Evolutionary conservation across 1,139 yeast species (phyloP), one percentile per base, ranked within the genome.

Genomic region (Protomyces gravidus): DNA sequence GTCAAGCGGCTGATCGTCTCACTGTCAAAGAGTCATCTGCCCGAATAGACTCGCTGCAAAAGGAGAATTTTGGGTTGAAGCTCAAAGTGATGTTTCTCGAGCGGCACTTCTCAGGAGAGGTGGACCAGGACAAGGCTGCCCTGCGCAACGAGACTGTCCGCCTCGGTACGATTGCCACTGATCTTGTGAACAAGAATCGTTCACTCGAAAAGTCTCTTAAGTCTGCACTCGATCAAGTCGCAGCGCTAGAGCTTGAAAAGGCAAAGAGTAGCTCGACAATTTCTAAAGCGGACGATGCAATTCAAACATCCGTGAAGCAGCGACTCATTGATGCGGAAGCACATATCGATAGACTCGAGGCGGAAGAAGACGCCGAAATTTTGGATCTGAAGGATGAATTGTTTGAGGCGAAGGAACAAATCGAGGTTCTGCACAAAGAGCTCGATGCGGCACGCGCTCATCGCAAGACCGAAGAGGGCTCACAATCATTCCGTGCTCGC

Each of bases 81-180:
- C 47, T 53, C 46, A 53, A 53, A 45, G 48, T 53, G 4, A 53
- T 53, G 58, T 53, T 53, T 23, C 47, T 53, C 51, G 58, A 53
- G 17, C 50, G 48, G 27, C 58, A 53, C 27, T 53, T 53, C 13
- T 36, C 42, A 36, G 42, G 42, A 11, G 58, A 53, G 47, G 51
- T 45, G 33, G 58, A 53, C 21, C 50, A 45, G 11, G 58, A 53
- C 15, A 53, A 53, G 28, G 46, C 58, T 9, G 58, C 47, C 19
- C 27, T 53, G 23, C 47, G 47, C 36, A 50, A 50, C 5, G 58
- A 53, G 21, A 53, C 36, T 53, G 58, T 53, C 28, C 47, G 47
- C 1, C 51, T 53, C 11, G 45, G 48, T 5, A 53, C 58, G 36
- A 53, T 45, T 26, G 58, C 51, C 2, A 45, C 27, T 25, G 48